Conservation (phyloP, 306 rosid genomes). For the Canavalia gladiata region DNA sequence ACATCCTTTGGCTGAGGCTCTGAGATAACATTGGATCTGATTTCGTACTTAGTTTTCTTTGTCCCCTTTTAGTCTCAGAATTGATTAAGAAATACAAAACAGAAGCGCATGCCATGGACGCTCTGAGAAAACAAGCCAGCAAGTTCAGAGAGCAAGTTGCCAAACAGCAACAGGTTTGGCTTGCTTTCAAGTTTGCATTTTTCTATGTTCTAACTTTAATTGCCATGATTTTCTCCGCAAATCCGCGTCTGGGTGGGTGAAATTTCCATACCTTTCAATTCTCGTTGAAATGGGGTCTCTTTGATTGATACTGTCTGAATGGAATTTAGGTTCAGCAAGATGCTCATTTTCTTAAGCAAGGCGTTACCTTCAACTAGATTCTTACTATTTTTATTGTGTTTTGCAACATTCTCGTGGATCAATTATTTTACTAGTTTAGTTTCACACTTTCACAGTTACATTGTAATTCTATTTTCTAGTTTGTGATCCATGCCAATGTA, state of each 20-base stretch:
- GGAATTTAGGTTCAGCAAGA: constrained; percentile 19
- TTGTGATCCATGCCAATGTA: constrained; percentile 1
- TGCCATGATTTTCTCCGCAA: constrained; percentile 12
- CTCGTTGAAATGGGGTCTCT: constrained; percentile 12
- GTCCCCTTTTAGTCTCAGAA: background rate
- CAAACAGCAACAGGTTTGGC: constrained; percentile 78
- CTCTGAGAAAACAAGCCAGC: constrained; percentile 85
- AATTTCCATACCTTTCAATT: constrained; percentile 9
- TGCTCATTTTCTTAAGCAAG: constrained; percentile 17
- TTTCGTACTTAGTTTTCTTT: constrained; percentile 1
- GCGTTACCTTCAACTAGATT: constrained; percentile 2
- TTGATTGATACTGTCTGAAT: constrained; percentile 17
- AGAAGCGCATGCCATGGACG: constrained; percentile 67
- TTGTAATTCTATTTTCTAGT: background rate
- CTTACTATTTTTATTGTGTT: background rate
- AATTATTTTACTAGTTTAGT: constrained; percentile 15
- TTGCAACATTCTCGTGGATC: constrained; percentile 13
- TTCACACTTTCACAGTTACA: constrained; percentile 1
- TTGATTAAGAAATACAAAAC: background rate
- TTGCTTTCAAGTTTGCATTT: constrained; percentile 26
- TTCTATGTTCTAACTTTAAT: background rate
- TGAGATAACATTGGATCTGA: constrained; percentile 43
- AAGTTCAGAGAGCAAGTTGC: constrained; percentile 93
- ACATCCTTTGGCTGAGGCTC: background rate
- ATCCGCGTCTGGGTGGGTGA: constrained; percentile 32